Evolutionary conservation across 2,329 filamentous ascomycete species (phyloP).

Genomic region (Colletotrichum melonis): DNA sequence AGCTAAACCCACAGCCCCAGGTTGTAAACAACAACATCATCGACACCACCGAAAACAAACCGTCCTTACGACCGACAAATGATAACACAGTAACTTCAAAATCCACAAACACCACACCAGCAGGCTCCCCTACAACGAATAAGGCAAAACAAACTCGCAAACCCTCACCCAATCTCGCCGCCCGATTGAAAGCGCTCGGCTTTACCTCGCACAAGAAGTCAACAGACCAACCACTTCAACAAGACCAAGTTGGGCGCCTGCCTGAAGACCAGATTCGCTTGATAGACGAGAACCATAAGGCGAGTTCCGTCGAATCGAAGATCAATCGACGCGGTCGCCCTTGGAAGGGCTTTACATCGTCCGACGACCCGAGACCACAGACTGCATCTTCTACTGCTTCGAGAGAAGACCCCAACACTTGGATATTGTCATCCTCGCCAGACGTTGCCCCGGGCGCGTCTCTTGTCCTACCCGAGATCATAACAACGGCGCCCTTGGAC

Average conservation of each 20-base stretch:
- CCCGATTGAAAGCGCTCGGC: constrained; percentile 73
- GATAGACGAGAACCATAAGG: constrained; percentile 75
- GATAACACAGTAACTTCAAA: constrained; percentile 9
- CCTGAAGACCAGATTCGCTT: constrained; percentile 76
- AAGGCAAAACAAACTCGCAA: constrained; percentile 57
- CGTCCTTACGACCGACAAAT: background rate
- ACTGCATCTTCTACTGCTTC: constrained; percentile 17
- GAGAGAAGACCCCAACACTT: constrained; percentile 6
- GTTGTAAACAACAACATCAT: constrained; percentile 38
- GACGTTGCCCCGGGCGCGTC: constrained; percentile 42
- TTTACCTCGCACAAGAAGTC: constrained; percentile 61
- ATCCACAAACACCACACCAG: constrained; percentile 30
- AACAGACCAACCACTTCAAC: constrained; percentile 40
- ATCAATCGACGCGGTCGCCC: constrained; percentile 76
- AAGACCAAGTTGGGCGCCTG: constrained; percentile 72
- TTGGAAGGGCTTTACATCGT: constrained; percentile 73
- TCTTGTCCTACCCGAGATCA: constrained; percentile 61
- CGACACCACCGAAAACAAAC: constrained; percentile 36
- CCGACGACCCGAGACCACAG: constrained; percentile 52
- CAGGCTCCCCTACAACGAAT: constrained; percentile 42
- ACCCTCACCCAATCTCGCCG: constrained; percentile 73
- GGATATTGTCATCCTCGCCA: constrained; percentile 24
- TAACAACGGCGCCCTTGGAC: constrained; percentile 60
- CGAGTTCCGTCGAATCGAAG: constrained; percentile 60
- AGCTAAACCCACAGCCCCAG: constrained; percentile 42